These are phyloP conservation scores for Jasminum sambac DNA, from an alignment of 257 asterid species.

Conservation along the genomic window DNA sequence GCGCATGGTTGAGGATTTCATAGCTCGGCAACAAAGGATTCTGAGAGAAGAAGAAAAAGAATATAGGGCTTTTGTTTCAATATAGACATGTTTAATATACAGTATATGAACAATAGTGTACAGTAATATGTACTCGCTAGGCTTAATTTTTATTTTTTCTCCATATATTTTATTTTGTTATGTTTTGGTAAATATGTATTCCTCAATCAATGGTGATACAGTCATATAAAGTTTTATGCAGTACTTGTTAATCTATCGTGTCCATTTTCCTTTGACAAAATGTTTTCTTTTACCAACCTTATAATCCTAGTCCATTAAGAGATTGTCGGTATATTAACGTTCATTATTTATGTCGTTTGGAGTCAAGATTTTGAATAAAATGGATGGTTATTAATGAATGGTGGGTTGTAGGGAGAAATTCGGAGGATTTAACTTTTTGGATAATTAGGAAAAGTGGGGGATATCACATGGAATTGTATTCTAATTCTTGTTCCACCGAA, in stretches of 20 bases:
- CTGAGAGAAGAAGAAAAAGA: constrained; percentile 70
- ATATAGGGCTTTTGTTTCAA: constrained; percentile 30
- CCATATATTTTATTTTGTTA: no score
- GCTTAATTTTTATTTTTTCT: not conserved
- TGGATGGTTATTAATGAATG: not conserved
- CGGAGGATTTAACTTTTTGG: constrained; percentile 16
- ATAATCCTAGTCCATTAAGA: no score
- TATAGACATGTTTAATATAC: not conserved
- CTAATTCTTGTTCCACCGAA: constrained; percentile 22
- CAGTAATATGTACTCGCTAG: not conserved
- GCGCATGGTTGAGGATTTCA: constrained; percentile 70
- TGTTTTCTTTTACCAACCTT: no score
- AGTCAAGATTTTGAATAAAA: not conserved
- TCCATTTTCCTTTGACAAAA: no score
- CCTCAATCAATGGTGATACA: no score
- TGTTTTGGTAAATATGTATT: not conserved
- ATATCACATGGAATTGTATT: constrained; percentile 20
- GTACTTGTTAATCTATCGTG: no score
- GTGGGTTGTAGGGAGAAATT: constrained; percentile 6
- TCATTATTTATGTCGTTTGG: no score
- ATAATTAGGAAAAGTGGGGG: constrained; percentile 17
- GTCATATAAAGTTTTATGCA: no score
- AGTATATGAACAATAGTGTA: not conserved
- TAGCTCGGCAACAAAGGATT: constrained; percentile 71
- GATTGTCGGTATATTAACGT: no score